Base-by-base conservation (phyloP, 192 early-diverging fungal species). In the Entomortierella beljakovae region DNA sequence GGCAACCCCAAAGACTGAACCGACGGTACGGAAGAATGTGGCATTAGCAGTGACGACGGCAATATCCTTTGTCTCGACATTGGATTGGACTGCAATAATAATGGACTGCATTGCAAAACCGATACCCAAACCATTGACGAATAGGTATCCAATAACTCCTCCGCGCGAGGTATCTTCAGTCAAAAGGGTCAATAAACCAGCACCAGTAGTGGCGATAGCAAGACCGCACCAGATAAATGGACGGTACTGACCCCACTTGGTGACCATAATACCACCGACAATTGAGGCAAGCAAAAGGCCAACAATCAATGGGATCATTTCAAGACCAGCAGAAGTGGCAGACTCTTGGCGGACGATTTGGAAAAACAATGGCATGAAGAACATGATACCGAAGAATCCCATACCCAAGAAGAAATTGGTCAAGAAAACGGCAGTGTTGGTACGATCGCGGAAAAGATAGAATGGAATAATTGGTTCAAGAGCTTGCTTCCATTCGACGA, bases 221-320 rank as follows among this genome's bases (percentile, higher is more conserved):
- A 64, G 64, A n/a, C 94, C 94, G 18, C 89, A 1, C 72, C 83
- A 89, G 64, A 94, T 68, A 35, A 89, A 89, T n/a, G 84, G 79
- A 7, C 85, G 72, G 79, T 93, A 94, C n/a, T 57, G 35, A n/a
- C 70, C 67, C 37, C 63, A 70, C 11, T 87, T 88, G n/a, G 86
- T 85, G 5, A 91, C 82, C 32, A 86, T 50, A 29, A 86, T 67
- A 26, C 95, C 95, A 33, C 88, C 80, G 22, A 65, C 34, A 23
- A 95, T 89, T 38, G 88, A 82, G 22, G 89, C 52, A 29, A 92
- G 31, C 26, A 90, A 84, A n/a, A 91, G 68, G 25, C 85, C 84
- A 20, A 93, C 61, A n/a, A 96, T 84, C 23, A 93, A 81, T 2
- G 95, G 94, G 25, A 98, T 72, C 40, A 90, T 71, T 40, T 92